phyloP scores from a whole-genome alignment of 352 stramenopile genomes.

The Phytophthora pisi region DNA sequence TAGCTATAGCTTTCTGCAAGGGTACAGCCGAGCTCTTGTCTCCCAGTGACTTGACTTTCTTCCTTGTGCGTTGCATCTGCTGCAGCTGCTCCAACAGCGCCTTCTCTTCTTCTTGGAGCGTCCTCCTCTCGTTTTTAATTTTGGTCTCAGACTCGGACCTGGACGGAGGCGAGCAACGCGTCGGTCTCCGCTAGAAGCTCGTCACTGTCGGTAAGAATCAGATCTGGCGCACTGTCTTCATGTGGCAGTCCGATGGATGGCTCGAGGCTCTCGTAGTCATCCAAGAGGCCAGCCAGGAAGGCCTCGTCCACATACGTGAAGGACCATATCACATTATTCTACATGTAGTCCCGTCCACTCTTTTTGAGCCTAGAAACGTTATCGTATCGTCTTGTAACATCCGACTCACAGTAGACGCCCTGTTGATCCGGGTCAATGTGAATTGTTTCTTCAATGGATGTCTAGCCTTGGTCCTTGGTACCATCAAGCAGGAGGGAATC shows the following conservation, averaged over 20 bases:
- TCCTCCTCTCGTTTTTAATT: constrained; percentile 31
- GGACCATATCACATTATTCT: no score
- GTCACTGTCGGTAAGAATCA: constrained; percentile 12
- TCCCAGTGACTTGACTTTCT: constrained; percentile 12
- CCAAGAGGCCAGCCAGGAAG: no score
- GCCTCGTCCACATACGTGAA: no score
- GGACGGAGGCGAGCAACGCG: constrained; percentile 2
- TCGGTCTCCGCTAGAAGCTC: constrained; percentile 9
- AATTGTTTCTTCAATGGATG: no score
- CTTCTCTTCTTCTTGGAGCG: constrained; percentile 23
- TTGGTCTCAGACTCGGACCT: constrained; percentile 13
- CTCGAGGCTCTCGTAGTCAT: no score
- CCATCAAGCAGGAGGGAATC: constrained; percentile 25
- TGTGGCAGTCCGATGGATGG: no score
- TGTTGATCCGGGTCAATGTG: no score
- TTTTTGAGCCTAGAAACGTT: no score
- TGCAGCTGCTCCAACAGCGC: constrained; percentile 20
- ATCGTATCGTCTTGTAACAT: no score
- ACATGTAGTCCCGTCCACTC: no score
- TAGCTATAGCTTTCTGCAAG: constrained; percentile 25
- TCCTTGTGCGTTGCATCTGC: constrained; percentile 15
- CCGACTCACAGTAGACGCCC: no score
- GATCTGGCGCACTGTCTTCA: not conserved
- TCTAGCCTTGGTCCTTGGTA: not conserved
- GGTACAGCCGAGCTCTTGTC: no score